Conservation (phyloP, 768 basidiomycete species). For the Trichaptum fuscoviolaceum region DNA sequence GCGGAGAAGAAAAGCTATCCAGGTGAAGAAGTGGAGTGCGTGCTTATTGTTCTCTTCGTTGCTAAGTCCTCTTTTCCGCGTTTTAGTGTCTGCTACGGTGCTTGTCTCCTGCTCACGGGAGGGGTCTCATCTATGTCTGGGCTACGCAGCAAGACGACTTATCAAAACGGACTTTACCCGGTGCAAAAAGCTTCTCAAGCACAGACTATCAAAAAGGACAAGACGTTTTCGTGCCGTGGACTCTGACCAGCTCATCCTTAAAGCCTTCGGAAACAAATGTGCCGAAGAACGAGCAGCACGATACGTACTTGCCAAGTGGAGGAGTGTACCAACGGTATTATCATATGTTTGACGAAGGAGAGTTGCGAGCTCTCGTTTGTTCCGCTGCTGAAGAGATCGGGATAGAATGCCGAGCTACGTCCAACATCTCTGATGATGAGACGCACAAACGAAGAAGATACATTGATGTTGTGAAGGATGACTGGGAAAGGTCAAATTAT, state of each 20-base stretch:
- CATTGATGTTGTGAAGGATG: conserved; percentile 63
- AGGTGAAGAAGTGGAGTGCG: conserved; percentile 40
- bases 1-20: conserved; percentile 66
- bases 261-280: conserved; percentile 18
- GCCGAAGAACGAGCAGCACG: conserved; percentile 10
- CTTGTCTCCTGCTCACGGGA: conserved; percentile 65
- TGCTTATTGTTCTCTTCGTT: neutral
- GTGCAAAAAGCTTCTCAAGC: conserved; percentile 9
- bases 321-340: conserved; percentile 83
- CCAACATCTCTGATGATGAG: conserved; percentile 10
- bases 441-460: conserved; percentile 29
- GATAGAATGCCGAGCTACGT: conserved; percentile 33
- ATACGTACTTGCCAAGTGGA: conserved; percentile 4
- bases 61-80: neutral
- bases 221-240: conserved; percentile 93
- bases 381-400: conserved; percentile 59
- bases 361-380: conserved; percentile 57
- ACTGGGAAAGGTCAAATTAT: conserved; percentile 88
- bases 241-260: conserved; percentile 38
- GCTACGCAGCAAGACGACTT: conserved; percentile 87
- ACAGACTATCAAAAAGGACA: conserved; percentile 34
- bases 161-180: conserved; percentile 66
- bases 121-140: conserved; percentile 93
- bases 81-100: conserved; percentile 55
- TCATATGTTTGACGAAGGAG: conserved; percentile 87